A percentile compares a stretch with the other conserved stretches of the same genome.
These are phyloP conservation scores for Ceratobasidium sp. DNA, from an alignment of 1,284 basidiomycete genomes.

Conservation along the genomic window DNA sequence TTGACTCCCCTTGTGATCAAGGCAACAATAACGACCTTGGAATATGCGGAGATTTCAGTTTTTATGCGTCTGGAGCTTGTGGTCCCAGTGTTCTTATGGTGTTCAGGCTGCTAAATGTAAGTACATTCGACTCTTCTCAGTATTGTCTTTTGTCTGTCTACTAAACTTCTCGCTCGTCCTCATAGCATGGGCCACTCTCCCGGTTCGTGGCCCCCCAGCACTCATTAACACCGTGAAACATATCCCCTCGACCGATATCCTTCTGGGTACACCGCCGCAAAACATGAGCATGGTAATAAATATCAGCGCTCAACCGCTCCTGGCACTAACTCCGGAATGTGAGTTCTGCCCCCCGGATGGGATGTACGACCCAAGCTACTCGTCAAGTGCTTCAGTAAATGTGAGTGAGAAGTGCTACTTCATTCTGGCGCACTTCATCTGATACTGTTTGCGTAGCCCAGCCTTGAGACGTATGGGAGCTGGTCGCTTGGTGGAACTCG, in stretches of 20 bases:
- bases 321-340: constrained; percentile 35
- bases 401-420: not conserved
- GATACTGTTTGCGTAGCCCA: constrained; percentile 1
- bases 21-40: too few relatives aligned
- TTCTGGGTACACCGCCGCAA: constrained; percentile 32
- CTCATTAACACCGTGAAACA: not conserved
- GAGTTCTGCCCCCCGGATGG: constrained; percentile 27
- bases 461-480: not conserved
- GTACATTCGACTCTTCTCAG: not conserved
- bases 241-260: constrained; percentile 5
- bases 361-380: constrained; percentile 32
- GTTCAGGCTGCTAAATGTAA: not conserved
- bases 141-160: too few relatives aligned
- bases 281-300: constrained; percentile 22
- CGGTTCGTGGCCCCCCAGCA: not conserved
- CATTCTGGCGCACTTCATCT: not conserved
- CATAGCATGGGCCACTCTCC: constrained; percentile 26
- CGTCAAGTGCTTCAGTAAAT: not conserved
- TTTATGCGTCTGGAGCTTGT: too few relatives aligned
- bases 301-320: not conserved
- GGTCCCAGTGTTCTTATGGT: too few relatives aligned
- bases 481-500: constrained; percentile 14
- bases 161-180: not conserved
- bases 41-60: too few relatives aligned
- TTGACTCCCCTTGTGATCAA: too few relatives aligned